Conservation (phyloP, 139 green algal species). For the Coccomyxa sp. region DNA sequence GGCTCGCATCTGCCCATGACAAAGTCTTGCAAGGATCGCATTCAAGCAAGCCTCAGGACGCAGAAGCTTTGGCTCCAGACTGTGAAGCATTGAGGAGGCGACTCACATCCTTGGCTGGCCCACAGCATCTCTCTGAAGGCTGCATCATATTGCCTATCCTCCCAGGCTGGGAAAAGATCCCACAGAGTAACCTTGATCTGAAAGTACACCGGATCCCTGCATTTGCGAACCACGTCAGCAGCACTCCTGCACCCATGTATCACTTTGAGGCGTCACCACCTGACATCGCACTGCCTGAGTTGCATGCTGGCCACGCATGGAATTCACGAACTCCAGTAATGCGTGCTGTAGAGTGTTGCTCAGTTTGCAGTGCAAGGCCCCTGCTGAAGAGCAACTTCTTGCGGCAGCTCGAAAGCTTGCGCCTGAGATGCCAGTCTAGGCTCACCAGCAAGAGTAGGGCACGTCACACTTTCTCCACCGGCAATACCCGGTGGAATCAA, state of each 20-base stretch:
- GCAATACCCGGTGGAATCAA: background rate
- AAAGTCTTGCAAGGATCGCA: background rate
- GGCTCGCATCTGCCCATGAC: background rate
- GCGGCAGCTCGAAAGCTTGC: too few relatives aligned
- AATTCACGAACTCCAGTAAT: too few relatives aligned
- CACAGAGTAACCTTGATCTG: background rate
- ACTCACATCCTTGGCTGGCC: background rate
- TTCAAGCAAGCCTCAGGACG: background rate
- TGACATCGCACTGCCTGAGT: too few relatives aligned
- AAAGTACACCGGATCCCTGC: background rate
- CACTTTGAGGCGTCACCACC: too few relatives aligned
- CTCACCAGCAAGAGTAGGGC: constrained; percentile 3
- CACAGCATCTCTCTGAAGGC: constrained; percentile 1
- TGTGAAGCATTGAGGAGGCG: background rate
- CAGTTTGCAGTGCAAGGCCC: too few relatives aligned
- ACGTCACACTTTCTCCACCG: background rate
- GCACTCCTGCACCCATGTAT: too few relatives aligned
- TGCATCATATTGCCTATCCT: background rate
- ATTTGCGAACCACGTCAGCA: background rate
- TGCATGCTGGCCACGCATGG: too few relatives aligned
- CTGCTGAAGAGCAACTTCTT: too few relatives aligned
- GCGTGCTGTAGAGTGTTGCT: too few relatives aligned
- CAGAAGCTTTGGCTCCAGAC: background rate
- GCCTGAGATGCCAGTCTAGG: too few relatives aligned
- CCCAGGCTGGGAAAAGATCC: background rate